Conservation (phyloP, 2,329 filamentous ascomycete genomes). For the Trichophyton schoenleinii region DNA sequence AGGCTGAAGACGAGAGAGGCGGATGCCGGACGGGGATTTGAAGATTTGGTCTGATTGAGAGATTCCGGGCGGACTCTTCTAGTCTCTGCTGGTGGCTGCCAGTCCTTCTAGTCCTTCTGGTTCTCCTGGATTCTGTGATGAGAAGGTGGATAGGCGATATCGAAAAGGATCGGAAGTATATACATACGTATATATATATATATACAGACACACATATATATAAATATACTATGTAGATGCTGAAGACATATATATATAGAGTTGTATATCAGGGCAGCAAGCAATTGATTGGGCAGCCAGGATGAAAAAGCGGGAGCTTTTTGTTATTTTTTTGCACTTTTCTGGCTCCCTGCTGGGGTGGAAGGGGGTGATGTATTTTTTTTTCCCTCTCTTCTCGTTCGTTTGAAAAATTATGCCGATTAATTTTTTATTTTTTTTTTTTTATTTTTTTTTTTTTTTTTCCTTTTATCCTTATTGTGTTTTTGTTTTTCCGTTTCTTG, state of each 20-base stretch:
- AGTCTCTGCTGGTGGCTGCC: background rate
- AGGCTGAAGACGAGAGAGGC: background rate
- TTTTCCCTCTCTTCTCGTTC: background rate
- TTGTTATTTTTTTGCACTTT: background rate
- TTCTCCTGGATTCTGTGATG: background rate
- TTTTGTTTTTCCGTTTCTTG: background rate
- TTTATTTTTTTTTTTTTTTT: background rate
- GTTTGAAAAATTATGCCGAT: conserved; percentile 1
- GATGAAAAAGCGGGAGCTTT: background rate
- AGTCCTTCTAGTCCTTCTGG: background rate
- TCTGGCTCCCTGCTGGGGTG: background rate
- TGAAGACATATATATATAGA: conserved; percentile 3
- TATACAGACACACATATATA: background rate
- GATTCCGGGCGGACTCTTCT: background rate
- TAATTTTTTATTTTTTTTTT: background rate
- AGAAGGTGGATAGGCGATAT: background rate
- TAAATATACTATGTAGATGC: background rate
- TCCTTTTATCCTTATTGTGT: background rate
- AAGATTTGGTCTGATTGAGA: background rate
- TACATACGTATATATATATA: background rate
- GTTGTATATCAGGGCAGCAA: background rate
- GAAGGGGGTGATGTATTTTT: background rate
- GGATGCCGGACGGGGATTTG: background rate
- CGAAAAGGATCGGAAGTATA: background rate
- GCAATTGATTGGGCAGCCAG: background rate